phyloP scores from a whole-genome alignment of 129 eudicot genomes.

The Lonicera japonica region DNA sequence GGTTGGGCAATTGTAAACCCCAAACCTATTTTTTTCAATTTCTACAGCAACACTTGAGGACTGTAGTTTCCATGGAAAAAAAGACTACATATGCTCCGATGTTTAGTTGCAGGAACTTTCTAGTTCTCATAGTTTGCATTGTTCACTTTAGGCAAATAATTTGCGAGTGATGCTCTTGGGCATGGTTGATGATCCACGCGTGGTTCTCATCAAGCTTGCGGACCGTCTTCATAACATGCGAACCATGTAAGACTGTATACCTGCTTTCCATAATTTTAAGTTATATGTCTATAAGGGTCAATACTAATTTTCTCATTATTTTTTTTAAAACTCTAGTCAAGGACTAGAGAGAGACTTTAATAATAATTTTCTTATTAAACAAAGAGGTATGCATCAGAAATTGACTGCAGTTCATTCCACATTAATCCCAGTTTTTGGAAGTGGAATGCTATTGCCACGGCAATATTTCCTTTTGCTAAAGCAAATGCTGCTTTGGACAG shows the following conservation, averaged over 20 bases:
- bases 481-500: no score
- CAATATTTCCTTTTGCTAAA: no score
- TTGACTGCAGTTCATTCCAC: background rate
- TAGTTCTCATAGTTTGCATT: constrained; percentile 17
- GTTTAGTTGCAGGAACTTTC: background rate
- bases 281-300: background rate
- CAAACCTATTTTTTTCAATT: no score
- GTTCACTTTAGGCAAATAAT: constrained; percentile 62
- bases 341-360: background rate
- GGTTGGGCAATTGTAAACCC: no score
- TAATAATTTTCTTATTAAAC: background rate
- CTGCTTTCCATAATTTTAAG: background rate
- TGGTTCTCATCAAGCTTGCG: constrained; percentile 96
- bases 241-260: constrained; percentile 60
- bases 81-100: background rate
- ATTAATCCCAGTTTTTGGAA: background rate
- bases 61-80: background rate
- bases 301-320: background rate
- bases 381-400: no score
- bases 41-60: no score
- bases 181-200: constrained; percentile 99
- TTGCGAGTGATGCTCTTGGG: constrained; percentile 94
- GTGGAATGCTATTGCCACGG: no score
- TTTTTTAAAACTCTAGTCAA: no score
- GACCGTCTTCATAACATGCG: constrained; percentile 99